Evolutionary conservation across 352 stramenopile species (phyloP).

Genomic region (Phytophthora tentaculata): DNA sequence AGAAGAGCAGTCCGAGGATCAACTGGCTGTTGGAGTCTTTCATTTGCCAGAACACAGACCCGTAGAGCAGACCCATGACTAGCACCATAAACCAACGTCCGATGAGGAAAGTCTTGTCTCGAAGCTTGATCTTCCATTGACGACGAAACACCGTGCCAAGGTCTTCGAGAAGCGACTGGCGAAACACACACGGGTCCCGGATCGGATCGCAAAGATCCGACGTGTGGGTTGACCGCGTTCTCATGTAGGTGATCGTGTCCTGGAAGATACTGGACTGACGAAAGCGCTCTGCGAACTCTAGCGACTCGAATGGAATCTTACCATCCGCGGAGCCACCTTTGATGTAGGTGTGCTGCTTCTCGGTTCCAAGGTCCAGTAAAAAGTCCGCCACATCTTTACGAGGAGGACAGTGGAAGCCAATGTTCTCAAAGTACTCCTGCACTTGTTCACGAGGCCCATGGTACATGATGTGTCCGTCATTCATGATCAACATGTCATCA

Average conservation of each 20-base stretch:
- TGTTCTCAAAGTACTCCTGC: conserved; percentile 53
- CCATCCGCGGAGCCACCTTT: not conserved
- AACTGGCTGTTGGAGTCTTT: conserved; percentile 57
- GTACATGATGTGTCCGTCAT: conserved; percentile 91
- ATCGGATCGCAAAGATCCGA: conserved; percentile 22
- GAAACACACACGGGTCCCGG: conserved; percentile 41
- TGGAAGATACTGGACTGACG: conserved; percentile 58
- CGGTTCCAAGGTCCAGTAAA: conserved; percentile 56
- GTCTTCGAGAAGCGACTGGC: conserved; percentile 55
- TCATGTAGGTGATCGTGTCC: conserved; percentile 47
- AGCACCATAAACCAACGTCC: conserved; percentile 62
- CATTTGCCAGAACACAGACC: conserved; percentile 70
- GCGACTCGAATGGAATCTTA: conserved; percentile 33
- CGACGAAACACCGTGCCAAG: conserved; percentile 51
- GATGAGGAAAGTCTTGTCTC: conserved; percentile 55
- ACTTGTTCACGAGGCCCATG: conserved; percentile 41
- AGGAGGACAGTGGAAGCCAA: conserved; percentile 56
- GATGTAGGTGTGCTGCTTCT: conserved; percentile 59
- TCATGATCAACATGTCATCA: conserved; percentile 93
- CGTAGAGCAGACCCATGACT: conserved; percentile 72
- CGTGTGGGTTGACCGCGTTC: conserved; percentile 25
- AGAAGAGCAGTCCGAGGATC: conserved; percentile 89
- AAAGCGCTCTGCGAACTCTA: conserved; percentile 63
- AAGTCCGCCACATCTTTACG: conserved; percentile 63
- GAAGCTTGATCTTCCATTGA: conserved; percentile 71